These are phyloP conservation scores for Didymella arachidicola DNA, from an alignment of 2,329 filamentous ascomycete genomes.

Conservation along the genomic window DNA sequence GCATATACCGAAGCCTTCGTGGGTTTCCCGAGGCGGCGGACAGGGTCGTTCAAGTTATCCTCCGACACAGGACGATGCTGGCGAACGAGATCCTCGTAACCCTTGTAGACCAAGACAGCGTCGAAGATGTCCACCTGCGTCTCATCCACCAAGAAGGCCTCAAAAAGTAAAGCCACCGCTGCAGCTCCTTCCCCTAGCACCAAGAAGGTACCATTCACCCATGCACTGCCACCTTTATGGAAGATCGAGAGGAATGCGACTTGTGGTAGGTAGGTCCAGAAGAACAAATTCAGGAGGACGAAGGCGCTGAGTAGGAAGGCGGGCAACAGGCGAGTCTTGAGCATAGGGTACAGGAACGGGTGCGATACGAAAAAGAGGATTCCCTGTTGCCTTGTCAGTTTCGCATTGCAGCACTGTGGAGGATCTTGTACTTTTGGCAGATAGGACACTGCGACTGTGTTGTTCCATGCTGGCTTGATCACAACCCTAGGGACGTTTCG, in stretches of 20 bases:
- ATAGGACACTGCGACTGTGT: constrained; percentile 39
- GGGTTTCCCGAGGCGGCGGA: constrained; percentile 83
- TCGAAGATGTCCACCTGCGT: constrained; percentile 81
- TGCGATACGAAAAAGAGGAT: constrained; percentile 82
- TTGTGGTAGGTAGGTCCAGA: constrained; percentile 87
- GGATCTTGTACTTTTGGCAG: constrained; percentile 39
- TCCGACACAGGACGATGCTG: constrained; percentile 64
- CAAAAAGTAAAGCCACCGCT: constrained; percentile 65
- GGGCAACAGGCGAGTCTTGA: constrained; percentile 78
- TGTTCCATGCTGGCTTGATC: constrained; percentile 40
- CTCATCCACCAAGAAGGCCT: constrained; percentile 68
- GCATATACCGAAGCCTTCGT: constrained; percentile 79
- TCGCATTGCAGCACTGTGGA: not conserved
- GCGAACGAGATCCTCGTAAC: constrained; percentile 65
- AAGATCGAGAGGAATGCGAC: constrained; percentile 89
- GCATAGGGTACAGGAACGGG: constrained; percentile 82
- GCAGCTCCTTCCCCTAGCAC: constrained; percentile 74
- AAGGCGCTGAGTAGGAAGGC: constrained; percentile 81
- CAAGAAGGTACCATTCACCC: constrained; percentile 85
- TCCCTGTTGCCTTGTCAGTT: constrained; percentile 60
- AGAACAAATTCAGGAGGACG: constrained; percentile 85
- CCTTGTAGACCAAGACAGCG: constrained; percentile 77
- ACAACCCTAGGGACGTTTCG: constrained; percentile 37
- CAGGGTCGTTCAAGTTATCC: constrained; percentile 72
- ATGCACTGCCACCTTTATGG: constrained; percentile 80